Conservation (phyloP, 2,329 filamentous ascomycete species). For the Pleomassaria siparia region DNA sequence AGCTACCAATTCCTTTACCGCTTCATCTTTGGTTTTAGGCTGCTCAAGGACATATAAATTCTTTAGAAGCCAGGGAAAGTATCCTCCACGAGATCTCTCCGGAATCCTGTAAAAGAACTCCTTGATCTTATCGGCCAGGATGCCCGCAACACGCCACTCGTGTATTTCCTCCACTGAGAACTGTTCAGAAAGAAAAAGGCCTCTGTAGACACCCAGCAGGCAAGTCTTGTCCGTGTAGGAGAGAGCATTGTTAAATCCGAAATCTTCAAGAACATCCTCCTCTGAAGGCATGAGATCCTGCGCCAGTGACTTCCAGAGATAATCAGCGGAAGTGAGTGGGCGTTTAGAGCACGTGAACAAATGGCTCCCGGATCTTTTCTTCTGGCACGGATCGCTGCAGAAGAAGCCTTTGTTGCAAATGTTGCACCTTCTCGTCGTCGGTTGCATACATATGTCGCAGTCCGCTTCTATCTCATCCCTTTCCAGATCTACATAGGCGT, state of each 20-base stretch:
- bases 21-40: slow-evolving; percentile 16
- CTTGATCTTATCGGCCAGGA: slow-evolving; percentile 24
- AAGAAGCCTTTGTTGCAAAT: slow-evolving; percentile 18
- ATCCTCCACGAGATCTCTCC: slow-evolving; percentile 18
- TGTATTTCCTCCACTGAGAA: slow-evolving; percentile 20
- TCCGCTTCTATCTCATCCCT: slow-evolving; percentile 11
- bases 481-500: slow-evolving; percentile 7
- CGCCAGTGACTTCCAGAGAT: slow-evolving; percentile 21
- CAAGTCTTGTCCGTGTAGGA: slow-evolving; percentile 10
- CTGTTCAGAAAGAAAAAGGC: slow-evolving; percentile 15
- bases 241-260: slow-evolving; percentile 27
- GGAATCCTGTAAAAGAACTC: slow-evolving; percentile 20
- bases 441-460: slow-evolving; percentile 15
- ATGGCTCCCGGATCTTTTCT: slow-evolving; percentile 18
- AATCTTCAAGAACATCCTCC: slow-evolving; percentile 29
- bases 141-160: slow-evolving; percentile 20
- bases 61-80: slow-evolving; percentile 31
- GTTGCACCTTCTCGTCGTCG: slow-evolving; percentile 21
- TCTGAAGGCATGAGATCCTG: slow-evolving; percentile 26
- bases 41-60: slow-evolving; percentile 19
- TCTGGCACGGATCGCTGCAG: slow-evolving; percentile 22
- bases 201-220: slow-evolving; percentile 28
- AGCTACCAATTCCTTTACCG: slow-evolving; percentile 12
- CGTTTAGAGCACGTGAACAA: slow-evolving; percentile 21
- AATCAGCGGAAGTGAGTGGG: slow-evolving; percentile 28